A percentile compares a stretch with the other conserved stretches of the same genome.
Conservation (phyloP, 2,329 filamentous ascomycete species). For the Ascomycota sp. region DNA sequence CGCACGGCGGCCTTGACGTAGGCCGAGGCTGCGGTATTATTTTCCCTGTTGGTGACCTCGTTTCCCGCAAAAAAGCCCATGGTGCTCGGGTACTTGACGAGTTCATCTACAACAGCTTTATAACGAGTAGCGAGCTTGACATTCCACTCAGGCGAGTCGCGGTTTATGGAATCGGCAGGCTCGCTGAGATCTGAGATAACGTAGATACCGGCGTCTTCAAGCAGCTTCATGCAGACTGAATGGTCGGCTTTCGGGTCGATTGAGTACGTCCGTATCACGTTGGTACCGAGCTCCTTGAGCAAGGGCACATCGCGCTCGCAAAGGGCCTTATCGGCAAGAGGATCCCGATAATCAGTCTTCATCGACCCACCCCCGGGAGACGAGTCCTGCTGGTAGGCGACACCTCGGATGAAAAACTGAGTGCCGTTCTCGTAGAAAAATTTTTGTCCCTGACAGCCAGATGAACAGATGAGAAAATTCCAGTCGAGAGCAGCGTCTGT, state of each 20-base stretch:
- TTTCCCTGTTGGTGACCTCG: slow-evolving; percentile 76
- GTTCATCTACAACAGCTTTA: slow-evolving; percentile 59
- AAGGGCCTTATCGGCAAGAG: slow-evolving; percentile 47
- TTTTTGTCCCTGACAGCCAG: slow-evolving; percentile 59
- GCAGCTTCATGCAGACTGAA: slow-evolving; percentile 61
- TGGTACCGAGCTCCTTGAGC: slow-evolving; percentile 61
- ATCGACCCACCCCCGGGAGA: slow-evolving; percentile 30
- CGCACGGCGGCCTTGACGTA: slow-evolving; percentile 96
- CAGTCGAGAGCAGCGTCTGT: too few relatives aligned
- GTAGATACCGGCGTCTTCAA: slow-evolving; percentile 80
- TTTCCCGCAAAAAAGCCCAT: slow-evolving; percentile 98
- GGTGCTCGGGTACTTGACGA: slow-evolving; percentile 71
- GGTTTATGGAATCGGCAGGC: slow-evolving; percentile 68
- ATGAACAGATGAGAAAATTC: too few relatives aligned
- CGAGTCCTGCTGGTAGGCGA: slow-evolving; percentile 82
- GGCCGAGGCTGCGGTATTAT: slow-evolving; percentile 77
- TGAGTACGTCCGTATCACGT: slow-evolving; percentile 88
- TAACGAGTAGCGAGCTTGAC: slow-evolving; percentile 62
- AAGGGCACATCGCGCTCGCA: slow-evolving; percentile 79
- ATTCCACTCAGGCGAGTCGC: slow-evolving; percentile 60
- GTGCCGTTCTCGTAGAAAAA: slow-evolving; percentile 70
- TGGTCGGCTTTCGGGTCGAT: slow-evolving; percentile 67
- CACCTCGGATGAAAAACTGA: slow-evolving; percentile 64
- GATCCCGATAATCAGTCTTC: slow-evolving; percentile 50
- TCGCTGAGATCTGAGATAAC: slow-evolving; percentile 80